Conservation (phyloP, 768 basidiomycete genomes). For the Calocybe gangraenosa region DNA sequence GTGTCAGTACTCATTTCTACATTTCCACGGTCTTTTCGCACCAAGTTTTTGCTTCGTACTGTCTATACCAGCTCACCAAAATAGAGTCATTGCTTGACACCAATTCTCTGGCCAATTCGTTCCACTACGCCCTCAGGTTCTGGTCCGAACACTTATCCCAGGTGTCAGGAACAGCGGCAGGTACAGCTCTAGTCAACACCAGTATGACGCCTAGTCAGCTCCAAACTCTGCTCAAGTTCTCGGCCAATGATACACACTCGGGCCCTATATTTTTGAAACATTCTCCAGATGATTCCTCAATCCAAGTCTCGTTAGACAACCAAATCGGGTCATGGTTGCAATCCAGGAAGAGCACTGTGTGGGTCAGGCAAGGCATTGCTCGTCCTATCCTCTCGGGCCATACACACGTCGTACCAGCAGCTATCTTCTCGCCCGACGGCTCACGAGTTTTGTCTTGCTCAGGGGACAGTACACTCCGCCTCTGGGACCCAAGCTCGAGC, state of each 20-base stretch:
- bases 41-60: conserved; percentile 1
- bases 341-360: too few relatives aligned
- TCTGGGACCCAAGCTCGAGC: neutral
- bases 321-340: too few relatives aligned
- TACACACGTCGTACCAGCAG: too few relatives aligned
- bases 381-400: too few relatives aligned
- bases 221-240: neutral
- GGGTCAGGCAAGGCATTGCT: too few relatives aligned
- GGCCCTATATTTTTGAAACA: too few relatives aligned
- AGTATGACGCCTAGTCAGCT: neutral
- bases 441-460: too few relatives aligned
- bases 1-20: neutral
- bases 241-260: too few relatives aligned
- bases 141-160: neutral
- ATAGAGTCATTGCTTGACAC: neutral
- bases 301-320: too few relatives aligned
- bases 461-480: neutral
- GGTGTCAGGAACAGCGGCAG: neutral
- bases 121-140: conserved; percentile 2
- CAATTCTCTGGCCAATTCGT: neutral
- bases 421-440: too few relatives aligned
- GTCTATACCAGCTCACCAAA: neutral
- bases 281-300: too few relatives aligned
- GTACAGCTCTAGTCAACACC: neutral
- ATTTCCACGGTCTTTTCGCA: neutral